Conservation (phyloP, 2,329 filamentous ascomycete species). For the Fusarium heterosporum region DNA sequence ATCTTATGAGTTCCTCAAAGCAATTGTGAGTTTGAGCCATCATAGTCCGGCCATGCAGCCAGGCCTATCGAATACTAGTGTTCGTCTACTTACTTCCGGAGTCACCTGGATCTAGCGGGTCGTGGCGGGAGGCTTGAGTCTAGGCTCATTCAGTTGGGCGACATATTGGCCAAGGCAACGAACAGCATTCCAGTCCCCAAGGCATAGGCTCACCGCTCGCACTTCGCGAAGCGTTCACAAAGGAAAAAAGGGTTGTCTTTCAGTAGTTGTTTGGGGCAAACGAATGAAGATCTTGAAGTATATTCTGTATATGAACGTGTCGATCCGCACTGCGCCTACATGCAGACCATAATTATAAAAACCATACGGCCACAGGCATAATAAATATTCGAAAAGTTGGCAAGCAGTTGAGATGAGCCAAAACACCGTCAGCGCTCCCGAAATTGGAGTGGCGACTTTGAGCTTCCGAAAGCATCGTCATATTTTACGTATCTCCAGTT, state of each 20-base stretch:
- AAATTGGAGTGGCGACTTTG: conserved; percentile 17
- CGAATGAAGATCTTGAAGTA: conserved; percentile 10
- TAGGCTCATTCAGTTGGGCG: conserved; percentile 39
- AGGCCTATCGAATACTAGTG: conserved; percentile 32
- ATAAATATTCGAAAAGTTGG: conserved; percentile 1
- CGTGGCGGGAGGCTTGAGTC: conserved; percentile 48
- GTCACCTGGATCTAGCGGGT: conserved; percentile 38
- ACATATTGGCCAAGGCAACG: conserved; percentile 28
- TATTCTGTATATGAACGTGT: conserved; percentile 8
- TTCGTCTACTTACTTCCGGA: conserved; percentile 25
- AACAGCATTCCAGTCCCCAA: conserved; percentile 43
- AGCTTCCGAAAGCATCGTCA: conserved; percentile 22
- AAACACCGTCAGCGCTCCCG: conserved; percentile 11
- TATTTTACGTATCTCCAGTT: conserved; percentile 27
- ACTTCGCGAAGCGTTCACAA: conserved; percentile 17
- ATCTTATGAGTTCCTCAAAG: conserved; percentile 34
- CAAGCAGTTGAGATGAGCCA: conserved; percentile 1
- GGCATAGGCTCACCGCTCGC: conserved; percentile 1
- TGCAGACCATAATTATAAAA: conserved; percentile 29
- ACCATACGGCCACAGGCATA: conserved; percentile 34
- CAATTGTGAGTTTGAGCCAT: conserved; percentile 39
- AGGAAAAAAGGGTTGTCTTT: conserved; percentile 5
- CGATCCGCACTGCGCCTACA: conserved; percentile 5
- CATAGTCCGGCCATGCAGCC: conserved; percentile 33
- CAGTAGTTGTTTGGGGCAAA: neutral